phyloP scores from a whole-genome alignment of 768 basidiomycete species.

The Kwoniella heveanensis region DNA sequence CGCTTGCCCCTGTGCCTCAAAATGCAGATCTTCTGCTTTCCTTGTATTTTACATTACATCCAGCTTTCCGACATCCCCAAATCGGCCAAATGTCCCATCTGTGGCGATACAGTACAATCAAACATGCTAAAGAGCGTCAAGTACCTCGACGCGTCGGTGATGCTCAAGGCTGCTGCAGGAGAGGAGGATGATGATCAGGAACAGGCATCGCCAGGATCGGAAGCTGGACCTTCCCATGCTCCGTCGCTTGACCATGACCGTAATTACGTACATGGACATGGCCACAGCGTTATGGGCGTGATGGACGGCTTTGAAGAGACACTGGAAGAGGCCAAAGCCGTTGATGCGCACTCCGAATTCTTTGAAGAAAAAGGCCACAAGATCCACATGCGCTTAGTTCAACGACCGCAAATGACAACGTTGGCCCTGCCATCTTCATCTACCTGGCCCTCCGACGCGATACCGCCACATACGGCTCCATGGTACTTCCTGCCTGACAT shows the following conservation, averaged over 20 bases:
- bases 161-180: slow-evolving; percentile 34
- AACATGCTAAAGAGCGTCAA: slow-evolving; percentile 89
- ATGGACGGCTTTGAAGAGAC: slow-evolving; percentile 47
- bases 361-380: slow-evolving; percentile 38
- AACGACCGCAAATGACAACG: slow-evolving; percentile 91
- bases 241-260: background rate
- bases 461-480: slow-evolving; percentile 88
- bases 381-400: slow-evolving; percentile 83
- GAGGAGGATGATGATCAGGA: slow-evolving; percentile 25
- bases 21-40: slow-evolving; percentile 85
- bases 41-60: slow-evolving; percentile 89
- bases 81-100: slow-evolving; percentile 93
- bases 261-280: slow-evolving; percentile 15
- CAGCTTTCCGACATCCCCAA: slow-evolving; percentile 77
- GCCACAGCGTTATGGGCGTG: slow-evolving; percentile 32
- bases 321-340: slow-evolving; percentile 15
- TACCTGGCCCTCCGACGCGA: slow-evolving; percentile 91
- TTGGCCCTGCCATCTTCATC: slow-evolving; percentile 86
- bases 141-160: slow-evolving; percentile 69
- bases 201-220: slow-evolving; percentile 10
- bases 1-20: no score
- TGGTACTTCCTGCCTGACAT: slow-evolving; percentile 96
- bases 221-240: background rate
- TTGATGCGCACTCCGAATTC: slow-evolving; percentile 10
- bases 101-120: slow-evolving; percentile 88